phyloP scores from a whole-genome alignment of 106 monocot species.

The Phalaenopsis aphrodite region DNA sequence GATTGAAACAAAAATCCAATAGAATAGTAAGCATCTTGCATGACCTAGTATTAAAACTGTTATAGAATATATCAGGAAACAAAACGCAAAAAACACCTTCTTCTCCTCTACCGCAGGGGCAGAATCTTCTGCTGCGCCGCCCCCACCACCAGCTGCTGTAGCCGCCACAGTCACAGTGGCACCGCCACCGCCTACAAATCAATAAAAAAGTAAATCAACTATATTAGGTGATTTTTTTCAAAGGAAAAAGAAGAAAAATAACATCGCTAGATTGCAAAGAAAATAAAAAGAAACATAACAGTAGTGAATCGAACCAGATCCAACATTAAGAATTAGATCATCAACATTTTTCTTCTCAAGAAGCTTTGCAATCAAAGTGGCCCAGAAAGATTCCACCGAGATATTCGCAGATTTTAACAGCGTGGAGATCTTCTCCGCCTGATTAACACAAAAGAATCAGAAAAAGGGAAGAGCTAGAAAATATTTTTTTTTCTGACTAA shows the following conservation, averaged over 20 bases:
- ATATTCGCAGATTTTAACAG: slow-evolving; percentile 53
- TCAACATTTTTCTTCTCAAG: slow-evolving; percentile 50
- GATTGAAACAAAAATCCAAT: neutral
- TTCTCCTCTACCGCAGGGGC: slow-evolving; percentile 23
- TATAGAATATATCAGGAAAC: neutral
- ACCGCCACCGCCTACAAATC: slow-evolving; percentile 7
- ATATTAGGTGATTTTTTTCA: neutral
- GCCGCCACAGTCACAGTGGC: slow-evolving; percentile 14
- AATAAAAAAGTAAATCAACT: neutral
- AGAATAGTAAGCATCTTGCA: neutral
- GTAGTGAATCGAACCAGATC: slow-evolving; percentile 26
- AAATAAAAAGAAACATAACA: neutral
- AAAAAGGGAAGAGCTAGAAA: neutral
- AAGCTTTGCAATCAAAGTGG: slow-evolving; percentile 53
- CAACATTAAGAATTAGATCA: slow-evolving; percentile 45
- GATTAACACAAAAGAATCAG: neutral
- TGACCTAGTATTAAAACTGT: neutral
- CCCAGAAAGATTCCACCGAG: slow-evolving; percentile 49
- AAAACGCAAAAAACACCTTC: slow-evolving; percentile 8
- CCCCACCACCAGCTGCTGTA: slow-evolving; percentile 8
- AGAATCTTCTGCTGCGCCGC: neutral
- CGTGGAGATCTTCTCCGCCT: slow-evolving; percentile 58
- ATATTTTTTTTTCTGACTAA: too few relatives aligned
- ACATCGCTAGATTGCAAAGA: neutral
- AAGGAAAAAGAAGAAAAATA: neutral